Percentiles rank a stretch among this genome's conserved stretches.
phyloP scores from a whole-genome alignment of 1,139 yeast species.

The Diutina neorugosa region DNA sequence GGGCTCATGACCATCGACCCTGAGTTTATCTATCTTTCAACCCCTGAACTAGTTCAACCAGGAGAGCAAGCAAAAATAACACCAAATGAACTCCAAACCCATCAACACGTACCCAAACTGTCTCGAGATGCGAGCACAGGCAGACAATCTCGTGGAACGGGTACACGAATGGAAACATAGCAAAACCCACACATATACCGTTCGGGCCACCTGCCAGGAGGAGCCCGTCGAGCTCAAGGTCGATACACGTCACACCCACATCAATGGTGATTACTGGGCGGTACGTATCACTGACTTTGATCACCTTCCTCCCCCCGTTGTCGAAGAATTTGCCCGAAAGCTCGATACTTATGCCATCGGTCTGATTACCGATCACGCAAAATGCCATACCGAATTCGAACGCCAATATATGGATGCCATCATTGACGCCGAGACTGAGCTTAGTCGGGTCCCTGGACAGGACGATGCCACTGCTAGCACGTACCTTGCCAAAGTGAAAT shows the following conservation, averaged over 20 bases:
- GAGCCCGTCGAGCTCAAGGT: not conserved
- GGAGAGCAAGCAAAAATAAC: not conserved
- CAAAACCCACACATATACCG: not conserved
- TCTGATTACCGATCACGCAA: slow-evolving; percentile 6
- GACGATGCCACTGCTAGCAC: not conserved
- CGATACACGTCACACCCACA: not conserved
- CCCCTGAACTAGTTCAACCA: not conserved
- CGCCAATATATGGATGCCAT: slow-evolving; percentile 8
- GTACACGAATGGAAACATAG: not conserved
- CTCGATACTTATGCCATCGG: slow-evolving; percentile 8
- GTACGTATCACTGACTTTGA: slow-evolving; percentile 8
- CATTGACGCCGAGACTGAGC: not conserved
- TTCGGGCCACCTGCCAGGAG: not conserved
- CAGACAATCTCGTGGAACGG: not conserved
- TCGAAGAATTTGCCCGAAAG: slow-evolving; percentile 6
- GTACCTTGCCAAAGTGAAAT: not conserved
- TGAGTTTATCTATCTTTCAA: not conserved
- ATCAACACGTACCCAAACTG: not conserved
- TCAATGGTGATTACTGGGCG: slow-evolving; percentile 10
- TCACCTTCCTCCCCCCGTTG: slow-evolving; percentile 7
- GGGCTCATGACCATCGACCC: not conserved
- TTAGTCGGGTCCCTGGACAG: not conserved
- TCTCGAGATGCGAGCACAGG: not conserved
- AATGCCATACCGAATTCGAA: slow-evolving; percentile 9
- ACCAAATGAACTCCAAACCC: not conserved